Evolutionary conservation across 306 rosid species (phyloP), one percentile per base, ranked within the genome.

Genomic region (Pyrus bretschneideri): DNA sequence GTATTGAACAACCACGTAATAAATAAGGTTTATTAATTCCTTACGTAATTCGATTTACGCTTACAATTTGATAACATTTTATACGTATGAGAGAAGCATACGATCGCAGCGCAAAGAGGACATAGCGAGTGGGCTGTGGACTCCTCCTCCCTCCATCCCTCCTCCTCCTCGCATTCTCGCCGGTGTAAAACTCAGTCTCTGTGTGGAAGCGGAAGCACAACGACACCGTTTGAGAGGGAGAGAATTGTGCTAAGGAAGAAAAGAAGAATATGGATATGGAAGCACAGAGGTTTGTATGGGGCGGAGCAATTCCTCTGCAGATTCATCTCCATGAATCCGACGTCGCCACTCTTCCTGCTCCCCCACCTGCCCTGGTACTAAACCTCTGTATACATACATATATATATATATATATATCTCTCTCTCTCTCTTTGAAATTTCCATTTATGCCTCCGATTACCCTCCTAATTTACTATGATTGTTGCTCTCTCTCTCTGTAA

Each of bases 311-410:
- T 78, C 96, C 98, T 61, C 85, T 95, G 9, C 92, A 89, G 72
- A 88, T 95, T 84, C 92, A 95, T 73, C 97, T 95, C 80, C 96
- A 92, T 27, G 91, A 95, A 85, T 90, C 95, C 13, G 96, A 92
- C 86, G 93, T 95, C 82, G 87, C 96, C 76, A 90, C 97, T 69
- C 88, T 88, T 55, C 97, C 97, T 82, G 79, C 92, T 78, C 98
- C 98, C 44, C 89, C 90, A 40, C 96, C 98, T 18, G 90, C 92
- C 19, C 85, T 92, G 74, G 98, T 90, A 85, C 55, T 15, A 51
- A 15, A 51, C 55, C 55, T 15, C 3, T 17, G 18, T 15, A 17
- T 49, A 49, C 7, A 15, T 2, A 46, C 6, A 25, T 25, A 25
- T 1, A 25, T 25, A 25, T 25, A 25, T 25, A 25, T 25, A 1